phyloP scores from a whole-genome alignment of 202 grass and related monocot species.

The Setaria italica region DNA sequence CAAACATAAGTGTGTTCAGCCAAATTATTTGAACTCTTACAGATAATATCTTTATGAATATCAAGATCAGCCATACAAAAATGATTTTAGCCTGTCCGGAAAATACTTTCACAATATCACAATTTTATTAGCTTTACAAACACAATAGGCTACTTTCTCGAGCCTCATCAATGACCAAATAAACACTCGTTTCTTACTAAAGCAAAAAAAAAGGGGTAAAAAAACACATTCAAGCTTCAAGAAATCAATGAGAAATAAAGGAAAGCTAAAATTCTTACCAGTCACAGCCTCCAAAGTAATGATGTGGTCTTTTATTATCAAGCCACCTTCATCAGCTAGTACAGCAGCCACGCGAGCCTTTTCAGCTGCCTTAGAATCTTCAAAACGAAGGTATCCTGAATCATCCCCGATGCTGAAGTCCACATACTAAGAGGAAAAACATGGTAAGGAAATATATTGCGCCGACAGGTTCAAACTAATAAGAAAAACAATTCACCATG shows the following conservation, averaged over 20 bases:
- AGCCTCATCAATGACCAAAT: background rate
- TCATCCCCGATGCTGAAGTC: slow-evolving; percentile 77
- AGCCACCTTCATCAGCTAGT: slow-evolving; percentile 67
- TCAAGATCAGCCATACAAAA: background rate
- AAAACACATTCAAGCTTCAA: slow-evolving; percentile 16
- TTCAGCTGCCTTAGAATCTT: slow-evolving; percentile 71
- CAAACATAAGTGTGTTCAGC: background rate
- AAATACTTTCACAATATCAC: background rate
- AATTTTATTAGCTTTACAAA: slow-evolving; percentile 1
- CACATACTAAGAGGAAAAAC: slow-evolving; percentile 55
- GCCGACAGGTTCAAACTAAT: slow-evolving; percentile 14
- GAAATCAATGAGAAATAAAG: background rate
- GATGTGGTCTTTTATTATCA: slow-evolving; percentile 68
- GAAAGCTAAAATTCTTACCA: slow-evolving; percentile 41
- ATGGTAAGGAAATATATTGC: slow-evolving; percentile 27
- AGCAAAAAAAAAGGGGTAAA: background rate
- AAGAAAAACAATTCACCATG: background rate
- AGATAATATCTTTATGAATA: background rate
- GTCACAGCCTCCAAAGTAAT: slow-evolving; percentile 69
- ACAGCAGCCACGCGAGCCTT: slow-evolving; percentile 62
- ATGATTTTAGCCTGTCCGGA: background rate
- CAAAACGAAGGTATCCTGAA: slow-evolving; percentile 68
- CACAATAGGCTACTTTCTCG: background rate
- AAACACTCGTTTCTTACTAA: background rate
- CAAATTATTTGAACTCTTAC: background rate